Evolutionary conservation across 2,329 filamentous ascomycete species (phyloP), one percentile per base, ranked within the genome.

Genomic region (Neonectria ditissima): DNA sequence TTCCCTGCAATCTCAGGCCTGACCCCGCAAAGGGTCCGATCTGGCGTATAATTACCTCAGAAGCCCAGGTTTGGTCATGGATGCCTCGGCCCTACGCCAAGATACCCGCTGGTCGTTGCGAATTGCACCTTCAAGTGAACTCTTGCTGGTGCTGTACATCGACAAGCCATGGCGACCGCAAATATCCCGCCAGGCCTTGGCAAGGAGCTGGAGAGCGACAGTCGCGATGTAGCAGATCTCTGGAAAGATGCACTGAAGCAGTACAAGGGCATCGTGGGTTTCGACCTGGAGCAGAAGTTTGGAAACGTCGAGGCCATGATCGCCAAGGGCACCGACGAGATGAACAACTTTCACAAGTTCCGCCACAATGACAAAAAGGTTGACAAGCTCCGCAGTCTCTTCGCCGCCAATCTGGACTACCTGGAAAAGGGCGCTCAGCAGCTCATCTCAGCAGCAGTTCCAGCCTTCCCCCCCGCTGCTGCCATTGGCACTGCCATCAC

Each of bases 401-500:
- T 79, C 22, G 58, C 72, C 0, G 43, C 65, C 2, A 79, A 77
- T 50, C 48, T 77, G 3, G 73, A 77, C 14, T 68, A 72, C 11
- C 64, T 78, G 1, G 65, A 77, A 20, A 56, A 72, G 41, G 75
- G 74, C 9, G 67, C 76, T 4, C 69, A 72, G 14, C 74, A 77
- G n/a, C 63, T 79, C 10, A 65, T 74, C 11, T 55, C 69, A 1
- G 76, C 76, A 0, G 77, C 77, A 2, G 65, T 66, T 2, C 68
- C 74, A 4, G 71, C 75, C 0, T 79, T 79, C 18, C 77, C 76
- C 5, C 77, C 76, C 0, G 71, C 73, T 1, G 70, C 74, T 0
- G 76, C 76, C 2, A 78, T 79, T 10, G 72, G 74, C 5, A 79
- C 77, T 0, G 77, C 77, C 1, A 55, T 79, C 6, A 78, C 75